These are phyloP conservation scores for Rubia peregrina DNA, from an alignment of 305 asterid species.

Conservation along the genomic window DNA sequence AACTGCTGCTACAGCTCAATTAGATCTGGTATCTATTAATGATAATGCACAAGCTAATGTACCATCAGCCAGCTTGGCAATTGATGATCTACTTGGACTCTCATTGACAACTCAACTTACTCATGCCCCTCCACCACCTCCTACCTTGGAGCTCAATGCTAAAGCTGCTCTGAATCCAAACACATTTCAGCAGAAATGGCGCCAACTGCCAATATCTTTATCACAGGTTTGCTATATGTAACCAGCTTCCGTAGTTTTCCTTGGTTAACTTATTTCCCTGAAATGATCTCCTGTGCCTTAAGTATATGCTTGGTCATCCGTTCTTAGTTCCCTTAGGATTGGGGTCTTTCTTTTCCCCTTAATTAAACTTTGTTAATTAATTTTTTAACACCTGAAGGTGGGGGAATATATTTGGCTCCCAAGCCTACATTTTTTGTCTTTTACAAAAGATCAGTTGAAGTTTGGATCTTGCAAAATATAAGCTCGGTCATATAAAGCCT, in stretches of 20 bases:
- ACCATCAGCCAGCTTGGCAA: constrained; percentile 44
- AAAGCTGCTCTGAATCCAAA: constrained; percentile 74
- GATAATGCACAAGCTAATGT: constrained; percentile 36
- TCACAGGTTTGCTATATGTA: constrained; percentile 51
- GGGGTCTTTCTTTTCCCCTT: background rate
- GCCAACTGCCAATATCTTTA: constrained; percentile 62
- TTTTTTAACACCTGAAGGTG: background rate
- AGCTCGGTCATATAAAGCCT: background rate
- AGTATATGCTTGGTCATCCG: background rate
- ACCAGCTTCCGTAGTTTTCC: constrained; percentile 14
- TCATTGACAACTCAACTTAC: constrained; percentile 53
- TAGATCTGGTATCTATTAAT: constrained; percentile 75
- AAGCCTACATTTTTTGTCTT: background rate
- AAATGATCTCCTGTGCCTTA: background rate
- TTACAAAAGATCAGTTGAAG: background rate
- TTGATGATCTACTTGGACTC: constrained; percentile 84
- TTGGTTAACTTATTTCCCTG: background rate
- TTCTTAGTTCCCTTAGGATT: constrained; percentile 9
- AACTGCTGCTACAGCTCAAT: constrained; percentile 32
- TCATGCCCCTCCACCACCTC: constrained; percentile 38
- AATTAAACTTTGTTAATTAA: background rate
- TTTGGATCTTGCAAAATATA: background rate
- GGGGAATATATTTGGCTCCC: background rate
- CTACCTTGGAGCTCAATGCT: constrained; percentile 61
- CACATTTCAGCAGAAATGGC: constrained; percentile 97